Evolutionary conservation across 192 early-diverging fungal species (phyloP).

Genomic region (Gigaspora rosea): DNA sequence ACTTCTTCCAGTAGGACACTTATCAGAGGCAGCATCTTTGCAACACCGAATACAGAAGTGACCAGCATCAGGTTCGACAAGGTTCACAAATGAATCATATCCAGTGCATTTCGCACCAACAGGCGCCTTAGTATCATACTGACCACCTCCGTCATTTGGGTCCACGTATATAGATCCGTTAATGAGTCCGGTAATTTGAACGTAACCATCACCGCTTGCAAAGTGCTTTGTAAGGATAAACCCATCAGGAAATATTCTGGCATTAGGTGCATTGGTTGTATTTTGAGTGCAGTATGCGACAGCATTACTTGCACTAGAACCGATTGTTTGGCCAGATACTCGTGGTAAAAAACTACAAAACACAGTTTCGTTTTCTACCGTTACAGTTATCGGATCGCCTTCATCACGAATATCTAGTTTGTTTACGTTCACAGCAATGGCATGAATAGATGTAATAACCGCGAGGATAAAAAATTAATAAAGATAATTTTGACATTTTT

Average conservation of each 20-base stretch:
- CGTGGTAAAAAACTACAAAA: background rate
- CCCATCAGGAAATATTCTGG: slow-evolving; percentile 33
- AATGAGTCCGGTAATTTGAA: slow-evolving; percentile 57
- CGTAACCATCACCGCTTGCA: slow-evolving; percentile 35
- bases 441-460: no score
- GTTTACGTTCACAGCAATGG: no score
- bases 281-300: slow-evolving; percentile 38
- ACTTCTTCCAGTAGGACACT: slow-evolving; percentile 30
- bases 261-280: slow-evolving; percentile 35
- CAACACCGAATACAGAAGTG: slow-evolving; percentile 60
- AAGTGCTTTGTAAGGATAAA: slow-evolving; percentile 51
- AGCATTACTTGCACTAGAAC: slow-evolving; percentile 44
- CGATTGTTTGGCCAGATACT: slow-evolving; percentile 34
- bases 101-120: slow-evolving; percentile 46
- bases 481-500: no score
- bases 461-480: no score
- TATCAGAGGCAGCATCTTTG: slow-evolving; percentile 34
- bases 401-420: background rate
- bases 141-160: slow-evolving; percentile 53
- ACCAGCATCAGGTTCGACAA: slow-evolving; percentile 52
- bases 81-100: slow-evolving; percentile 53
- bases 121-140: slow-evolving; percentile 51
- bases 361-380: background rate
- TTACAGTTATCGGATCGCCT: background rate
- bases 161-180: slow-evolving; percentile 43